Conservation (phyloP, 306 rosid species). For the Echinosophora koreensis region DNA sequence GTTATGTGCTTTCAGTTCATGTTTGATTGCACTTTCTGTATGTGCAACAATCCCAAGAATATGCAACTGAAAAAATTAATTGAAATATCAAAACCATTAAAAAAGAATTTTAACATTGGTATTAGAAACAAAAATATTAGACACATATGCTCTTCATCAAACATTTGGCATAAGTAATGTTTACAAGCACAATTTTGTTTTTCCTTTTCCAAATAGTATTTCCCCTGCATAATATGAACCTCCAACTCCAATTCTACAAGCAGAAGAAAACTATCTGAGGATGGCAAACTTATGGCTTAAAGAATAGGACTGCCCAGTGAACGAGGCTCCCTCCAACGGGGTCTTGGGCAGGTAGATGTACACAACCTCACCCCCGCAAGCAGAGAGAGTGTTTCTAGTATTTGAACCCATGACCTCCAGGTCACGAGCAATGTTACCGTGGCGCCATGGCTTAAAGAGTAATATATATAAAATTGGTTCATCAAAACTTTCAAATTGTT, state of each 20-base stretch:
- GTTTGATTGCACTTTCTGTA: slow-evolving; percentile 1
- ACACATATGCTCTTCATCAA: slow-evolving; percentile 25
- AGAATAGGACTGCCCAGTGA: not conserved
- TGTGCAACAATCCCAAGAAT: slow-evolving; percentile 9
- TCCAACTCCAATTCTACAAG: slow-evolving; percentile 16
- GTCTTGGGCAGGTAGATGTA: no score
- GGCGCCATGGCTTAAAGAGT: not conserved
- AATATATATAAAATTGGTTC: slow-evolving; percentile 14
- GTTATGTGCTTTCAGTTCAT: slow-evolving; percentile 31
- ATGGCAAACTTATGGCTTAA: slow-evolving; percentile 9
- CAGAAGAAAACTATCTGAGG: slow-evolving; percentile 1
- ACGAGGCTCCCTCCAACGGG: no score
- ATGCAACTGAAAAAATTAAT: slow-evolving; percentile 13
- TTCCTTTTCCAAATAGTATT: slow-evolving; percentile 18
- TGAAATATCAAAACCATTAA: slow-evolving; percentile 21
- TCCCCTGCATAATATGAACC: slow-evolving; percentile 21
- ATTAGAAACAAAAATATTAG: slow-evolving; percentile 18
- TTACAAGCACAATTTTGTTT: slow-evolving; percentile 30
- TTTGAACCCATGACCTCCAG: no score
- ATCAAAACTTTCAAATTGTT: not conserved
- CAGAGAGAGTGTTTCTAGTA: no score
- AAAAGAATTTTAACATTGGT: slow-evolving; percentile 20
- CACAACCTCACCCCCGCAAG: no score
- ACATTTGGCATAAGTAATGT: not conserved
- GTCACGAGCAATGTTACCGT: no score